A percentile compares a stretch with the other conserved stretches of the same genome.
These are phyloP conservation scores for Colletotrichum destructivum DNA, from an alignment of 2,329 filamentous ascomycete species.

Conservation along the genomic window DNA sequence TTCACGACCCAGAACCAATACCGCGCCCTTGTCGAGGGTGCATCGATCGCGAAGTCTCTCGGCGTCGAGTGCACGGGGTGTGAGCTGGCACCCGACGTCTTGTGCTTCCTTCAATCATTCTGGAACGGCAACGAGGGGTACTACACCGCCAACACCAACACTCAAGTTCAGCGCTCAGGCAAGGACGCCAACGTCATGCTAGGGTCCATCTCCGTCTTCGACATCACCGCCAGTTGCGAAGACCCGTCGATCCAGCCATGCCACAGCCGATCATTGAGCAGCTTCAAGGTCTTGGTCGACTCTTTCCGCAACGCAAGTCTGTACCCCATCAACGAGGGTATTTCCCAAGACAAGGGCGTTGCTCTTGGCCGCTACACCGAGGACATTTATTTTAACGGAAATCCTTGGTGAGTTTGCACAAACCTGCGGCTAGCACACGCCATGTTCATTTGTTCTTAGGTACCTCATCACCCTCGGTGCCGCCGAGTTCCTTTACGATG, in stretches of 20 bases:
- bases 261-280: slow-evolving; percentile 64
- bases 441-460: slow-evolving; percentile 8
- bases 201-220: slow-evolving; percentile 64
- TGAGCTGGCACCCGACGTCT: slow-evolving; percentile 64
- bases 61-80: slow-evolving; percentile 65
- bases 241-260: slow-evolving; percentile 71
- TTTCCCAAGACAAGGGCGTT: slow-evolving; percentile 60
- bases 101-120: slow-evolving; percentile 69
- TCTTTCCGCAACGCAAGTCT: slow-evolving; percentile 64
- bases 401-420: slow-evolving; percentile 63
- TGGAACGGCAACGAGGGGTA: slow-evolving; percentile 68
- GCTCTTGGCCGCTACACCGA: slow-evolving; percentile 63
- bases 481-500: slow-evolving; percentile 72
- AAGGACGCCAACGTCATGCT: slow-evolving; percentile 70
- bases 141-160: slow-evolving; percentile 67
- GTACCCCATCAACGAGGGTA: slow-evolving; percentile 67
- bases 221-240: slow-evolving; percentile 65
- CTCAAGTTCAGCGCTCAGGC: slow-evolving; percentile 63
- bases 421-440: neutral
- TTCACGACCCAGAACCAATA: slow-evolving; percentile 71
- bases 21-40: slow-evolving; percentile 65
- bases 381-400: slow-evolving; percentile 69
- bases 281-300: slow-evolving; percentile 70
- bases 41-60: slow-evolving; percentile 64
- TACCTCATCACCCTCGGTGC: slow-evolving; percentile 70